These are phyloP conservation scores for Candida maltosa DNA, from an alignment of 805 yeast species.

Conservation along the genomic window DNA sequence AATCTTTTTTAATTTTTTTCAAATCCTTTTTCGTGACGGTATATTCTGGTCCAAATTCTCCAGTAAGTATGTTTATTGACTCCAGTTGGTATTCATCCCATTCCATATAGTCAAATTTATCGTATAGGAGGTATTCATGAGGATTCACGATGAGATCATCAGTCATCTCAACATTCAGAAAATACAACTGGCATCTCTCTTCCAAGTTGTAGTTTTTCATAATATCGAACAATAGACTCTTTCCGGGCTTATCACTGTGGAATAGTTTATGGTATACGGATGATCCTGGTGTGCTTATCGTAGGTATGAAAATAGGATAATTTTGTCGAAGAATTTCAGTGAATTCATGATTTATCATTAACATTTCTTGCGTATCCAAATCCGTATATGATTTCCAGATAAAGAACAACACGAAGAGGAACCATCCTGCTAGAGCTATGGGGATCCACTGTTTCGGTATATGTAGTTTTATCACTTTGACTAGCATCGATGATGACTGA, in stretches of 20 bases:
- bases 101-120: slow-evolving; percentile 8
- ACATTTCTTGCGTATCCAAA: too few relatives aligned
- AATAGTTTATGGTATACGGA: neutral
- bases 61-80: slow-evolving; percentile 1
- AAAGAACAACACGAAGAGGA: too few relatives aligned
- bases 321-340: too few relatives aligned
- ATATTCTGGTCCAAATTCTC: neutral
- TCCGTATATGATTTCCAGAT: too few relatives aligned
- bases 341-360: too few relatives aligned
- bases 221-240: slow-evolving; percentile 10
- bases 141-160: slow-evolving; percentile 12
- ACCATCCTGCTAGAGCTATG: too few relatives aligned
- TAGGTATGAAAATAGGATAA: too few relatives aligned
- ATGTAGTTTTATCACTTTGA: too few relatives aligned
- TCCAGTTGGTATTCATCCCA: slow-evolving; percentile 8
- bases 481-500: too few relatives aligned
- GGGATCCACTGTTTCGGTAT: too few relatives aligned
- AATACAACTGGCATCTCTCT: slow-evolving; percentile 21
- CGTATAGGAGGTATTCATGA: slow-evolving; percentile 12
- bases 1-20: slow-evolving; percentile 4
- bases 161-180: slow-evolving; percentile 11
- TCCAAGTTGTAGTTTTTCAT: slow-evolving; percentile 8
- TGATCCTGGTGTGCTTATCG: too few relatives aligned
- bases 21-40: slow-evolving; percentile 5
- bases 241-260: neutral